Evolutionary conservation across 352 stramenopile species (phyloP).

Genomic region (Phytopythium aichiense): DNA sequence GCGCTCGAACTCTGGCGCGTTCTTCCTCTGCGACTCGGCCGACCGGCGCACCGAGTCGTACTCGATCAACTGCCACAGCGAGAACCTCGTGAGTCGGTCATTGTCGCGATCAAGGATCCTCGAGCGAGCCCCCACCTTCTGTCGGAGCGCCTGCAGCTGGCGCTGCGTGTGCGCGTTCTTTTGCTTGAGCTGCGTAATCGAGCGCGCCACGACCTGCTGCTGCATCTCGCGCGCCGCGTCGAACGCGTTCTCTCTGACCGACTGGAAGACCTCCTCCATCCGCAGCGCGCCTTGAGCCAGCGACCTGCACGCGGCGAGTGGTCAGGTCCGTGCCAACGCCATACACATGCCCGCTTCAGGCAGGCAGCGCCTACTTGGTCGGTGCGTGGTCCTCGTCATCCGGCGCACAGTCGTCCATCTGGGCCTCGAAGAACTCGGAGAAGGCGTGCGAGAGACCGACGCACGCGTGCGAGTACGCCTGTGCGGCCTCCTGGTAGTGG

Average conservation of each 20-base stretch:
- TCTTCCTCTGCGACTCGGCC: conserved; percentile 54
- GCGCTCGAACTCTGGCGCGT: conserved; percentile 63
- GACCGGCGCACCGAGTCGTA: conserved; percentile 69
- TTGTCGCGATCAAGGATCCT: neutral
- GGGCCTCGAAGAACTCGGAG: conserved; percentile 54
- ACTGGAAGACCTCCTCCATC: conserved; percentile 57
- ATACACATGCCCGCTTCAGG: neutral
- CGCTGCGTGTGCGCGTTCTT: conserved; percentile 36
- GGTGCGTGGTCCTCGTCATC: conserved; percentile 18
- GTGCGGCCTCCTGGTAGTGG: conserved; percentile 35
- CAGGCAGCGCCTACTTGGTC: conserved; percentile 13
- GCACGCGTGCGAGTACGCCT: conserved; percentile 41
- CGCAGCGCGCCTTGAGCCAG: conserved; percentile 48
- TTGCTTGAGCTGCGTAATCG: conserved; percentile 34
- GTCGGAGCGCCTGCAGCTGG: conserved; percentile 46
- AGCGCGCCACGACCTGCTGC: conserved; percentile 31
- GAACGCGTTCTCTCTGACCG: conserved; percentile 42
- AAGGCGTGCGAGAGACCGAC: conserved; percentile 49
- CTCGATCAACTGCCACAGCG: conserved; percentile 41
- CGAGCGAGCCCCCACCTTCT: conserved; percentile 25
- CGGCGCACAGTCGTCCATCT: conserved; percentile 19
- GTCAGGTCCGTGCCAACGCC: neutral
- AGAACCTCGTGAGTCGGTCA: neutral
- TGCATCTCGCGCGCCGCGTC: conserved; percentile 42
- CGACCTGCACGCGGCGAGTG: conserved; percentile 12